Evolutionary conservation across 148 eudicot species (phyloP).

Genomic region (Pharnaceum exiguum): DNA sequence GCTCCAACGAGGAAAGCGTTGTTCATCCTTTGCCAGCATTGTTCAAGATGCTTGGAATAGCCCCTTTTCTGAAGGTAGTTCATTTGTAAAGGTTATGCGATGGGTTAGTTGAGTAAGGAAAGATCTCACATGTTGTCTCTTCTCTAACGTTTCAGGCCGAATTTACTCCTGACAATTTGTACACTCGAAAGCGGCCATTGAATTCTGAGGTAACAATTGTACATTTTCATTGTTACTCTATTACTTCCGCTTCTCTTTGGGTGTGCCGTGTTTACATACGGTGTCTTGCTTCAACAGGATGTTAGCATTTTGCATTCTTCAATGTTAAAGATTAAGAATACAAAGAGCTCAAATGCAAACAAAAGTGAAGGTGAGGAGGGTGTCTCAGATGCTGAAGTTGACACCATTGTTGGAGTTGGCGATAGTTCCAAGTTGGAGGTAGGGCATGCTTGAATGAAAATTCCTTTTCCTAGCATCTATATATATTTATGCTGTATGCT

Average conservation of each 20-base stretch:
- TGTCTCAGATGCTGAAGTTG: slow-evolving; percentile 85
- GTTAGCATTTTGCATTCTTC: slow-evolving; percentile 42
- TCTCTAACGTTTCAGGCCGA: slow-evolving; percentile 51
- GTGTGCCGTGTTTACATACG: slow-evolving; percentile 7
- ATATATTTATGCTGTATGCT: slow-evolving; percentile 4
- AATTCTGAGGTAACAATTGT: slow-evolving; percentile 63
- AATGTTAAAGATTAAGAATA: slow-evolving; percentile 34
- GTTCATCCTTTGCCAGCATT: slow-evolving; percentile 80
- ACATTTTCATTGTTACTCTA: slow-evolving; percentile 2
- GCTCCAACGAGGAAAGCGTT: slow-evolving; percentile 55
- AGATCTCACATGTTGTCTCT: background rate
- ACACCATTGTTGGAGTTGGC: slow-evolving; percentile 81
- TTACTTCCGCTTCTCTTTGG: background rate
- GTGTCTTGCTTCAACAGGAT: slow-evolving; percentile 44
- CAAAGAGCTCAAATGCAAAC: slow-evolving; percentile 35
- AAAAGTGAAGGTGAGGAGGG: slow-evolving; percentile 62
- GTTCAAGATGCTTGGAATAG: slow-evolving; percentile 65
- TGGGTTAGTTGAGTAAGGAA: background rate
- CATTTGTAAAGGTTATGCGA: background rate
- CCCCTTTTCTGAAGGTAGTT: slow-evolving; percentile 78
- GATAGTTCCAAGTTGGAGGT: slow-evolving; percentile 82
- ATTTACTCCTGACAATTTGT: slow-evolving; percentile 81
- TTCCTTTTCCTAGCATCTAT: background rate
- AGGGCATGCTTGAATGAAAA: background rate
- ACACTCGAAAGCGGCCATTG: slow-evolving; percentile 69